These are phyloP conservation scores for Fusarium marasasianum DNA, from an alignment of 2,329 filamentous ascomycete species.

Conservation along the genomic window DNA sequence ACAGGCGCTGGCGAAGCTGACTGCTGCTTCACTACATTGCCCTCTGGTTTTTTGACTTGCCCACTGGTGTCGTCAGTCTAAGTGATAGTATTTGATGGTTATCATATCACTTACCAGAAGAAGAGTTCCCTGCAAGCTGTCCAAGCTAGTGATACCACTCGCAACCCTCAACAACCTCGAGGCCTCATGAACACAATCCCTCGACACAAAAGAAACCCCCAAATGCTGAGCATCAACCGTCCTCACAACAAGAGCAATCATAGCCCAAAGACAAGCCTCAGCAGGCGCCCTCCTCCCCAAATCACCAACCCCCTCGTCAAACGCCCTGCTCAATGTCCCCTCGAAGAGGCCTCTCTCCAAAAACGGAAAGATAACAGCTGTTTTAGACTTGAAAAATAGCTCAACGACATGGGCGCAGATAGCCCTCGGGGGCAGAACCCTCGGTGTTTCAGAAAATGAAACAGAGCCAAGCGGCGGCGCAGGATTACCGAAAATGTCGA, in stretches of 20 bases:
- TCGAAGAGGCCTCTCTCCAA: constrained; percentile 18
- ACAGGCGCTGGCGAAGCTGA: constrained; percentile 16
- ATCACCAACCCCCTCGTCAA: neutral
- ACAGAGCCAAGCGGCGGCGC: neutral
- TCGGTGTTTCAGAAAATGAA: constrained; percentile 4
- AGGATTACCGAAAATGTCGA: constrained; percentile 22
- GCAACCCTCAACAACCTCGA: neutral
- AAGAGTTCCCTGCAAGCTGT: constrained; percentile 19
- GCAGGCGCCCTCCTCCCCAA: neutral
- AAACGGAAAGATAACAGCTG: constrained; percentile 16
- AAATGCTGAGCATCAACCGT: neutral
- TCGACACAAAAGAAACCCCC: neutral
- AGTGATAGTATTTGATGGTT: fast-evolving
- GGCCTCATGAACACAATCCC: constrained; percentile 6
- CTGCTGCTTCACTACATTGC: constrained; percentile 12
- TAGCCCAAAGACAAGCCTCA: constrained; percentile 22
- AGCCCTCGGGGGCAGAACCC: neutral
- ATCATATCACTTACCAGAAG: neutral
- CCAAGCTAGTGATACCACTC: constrained; percentile 19
- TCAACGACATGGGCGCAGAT: constrained; percentile 5
- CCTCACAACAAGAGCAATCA: constrained; percentile 10
- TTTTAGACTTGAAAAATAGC: constrained; percentile 22
- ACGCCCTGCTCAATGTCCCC: constrained; percentile 9
- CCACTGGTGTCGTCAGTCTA: neutral
- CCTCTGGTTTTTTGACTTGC: constrained; percentile 17